Evolutionary conservation across 2,329 filamentous ascomycete genomes (phyloP).

Genomic region (Colletotrichum sp.): DNA sequence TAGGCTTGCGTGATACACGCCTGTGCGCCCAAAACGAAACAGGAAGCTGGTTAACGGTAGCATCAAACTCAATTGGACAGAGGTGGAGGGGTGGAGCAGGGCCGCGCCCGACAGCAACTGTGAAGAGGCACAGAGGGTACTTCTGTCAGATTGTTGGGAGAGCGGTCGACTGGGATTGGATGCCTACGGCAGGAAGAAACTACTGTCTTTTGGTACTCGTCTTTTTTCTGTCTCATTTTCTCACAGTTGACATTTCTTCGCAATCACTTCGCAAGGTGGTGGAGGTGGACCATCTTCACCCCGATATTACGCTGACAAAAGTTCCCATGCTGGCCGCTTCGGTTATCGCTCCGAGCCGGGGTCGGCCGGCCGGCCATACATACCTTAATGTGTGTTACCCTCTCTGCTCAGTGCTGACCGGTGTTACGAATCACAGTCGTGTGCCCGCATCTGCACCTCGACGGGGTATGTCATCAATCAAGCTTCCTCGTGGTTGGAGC

Average conservation of each 20-base stretch:
- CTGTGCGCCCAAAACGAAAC: slow-evolving; percentile 11
- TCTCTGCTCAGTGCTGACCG: background rate
- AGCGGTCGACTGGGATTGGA: background rate
- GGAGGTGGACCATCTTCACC: background rate
- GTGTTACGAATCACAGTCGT: slow-evolving; percentile 11
- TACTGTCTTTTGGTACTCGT: background rate
- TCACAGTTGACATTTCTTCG: background rate
- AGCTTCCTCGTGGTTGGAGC: background rate
- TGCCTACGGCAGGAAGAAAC: background rate
- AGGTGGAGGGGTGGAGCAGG: background rate
- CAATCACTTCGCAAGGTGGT: background rate
- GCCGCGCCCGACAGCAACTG: background rate
- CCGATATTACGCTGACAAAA: slow-evolving; percentile 19
- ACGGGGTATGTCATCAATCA: background rate
- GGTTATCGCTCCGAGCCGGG: background rate
- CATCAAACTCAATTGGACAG: slow-evolving; percentile 2
- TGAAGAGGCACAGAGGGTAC: background rate
- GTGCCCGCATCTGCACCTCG: background rate
- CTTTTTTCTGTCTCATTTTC: background rate
- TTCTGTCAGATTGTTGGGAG: background rate
- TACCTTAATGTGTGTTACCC: background rate
- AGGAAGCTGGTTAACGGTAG: slow-evolving; percentile 12
- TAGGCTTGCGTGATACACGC: slow-evolving; percentile 2
- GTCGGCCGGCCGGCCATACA: background rate
- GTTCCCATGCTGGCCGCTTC: background rate